These are phyloP conservation scores for Cucumis hystrix DNA, from an alignment of 306 rosid species.

Conservation along the genomic window DNA sequence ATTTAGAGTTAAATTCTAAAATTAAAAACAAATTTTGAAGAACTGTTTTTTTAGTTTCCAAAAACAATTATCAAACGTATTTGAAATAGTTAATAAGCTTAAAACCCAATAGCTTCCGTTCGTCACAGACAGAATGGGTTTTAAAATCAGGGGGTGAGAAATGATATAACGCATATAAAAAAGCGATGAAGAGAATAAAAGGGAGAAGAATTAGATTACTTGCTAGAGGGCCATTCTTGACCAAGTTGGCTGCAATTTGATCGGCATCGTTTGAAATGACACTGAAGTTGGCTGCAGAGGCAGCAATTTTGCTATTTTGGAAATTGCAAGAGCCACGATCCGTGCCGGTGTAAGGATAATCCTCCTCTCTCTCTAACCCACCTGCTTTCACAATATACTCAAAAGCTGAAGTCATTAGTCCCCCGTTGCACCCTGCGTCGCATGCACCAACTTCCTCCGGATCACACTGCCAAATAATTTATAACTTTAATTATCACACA, in stretches of 20 bases:
- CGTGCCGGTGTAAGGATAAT: conserved; percentile 77
- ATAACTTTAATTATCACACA: neutral
- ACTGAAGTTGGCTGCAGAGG: conserved; percentile 66
- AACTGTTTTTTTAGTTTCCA: no score
- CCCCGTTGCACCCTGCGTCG: conserved; percentile 83
- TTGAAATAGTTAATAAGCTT: no score
- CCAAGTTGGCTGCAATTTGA: conserved; percentile 89
- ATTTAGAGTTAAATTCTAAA: no score
- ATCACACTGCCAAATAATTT: conserved; percentile 54
- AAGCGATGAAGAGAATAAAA: neutral
- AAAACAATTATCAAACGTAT: no score
- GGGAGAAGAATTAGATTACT: conserved; percentile 22
- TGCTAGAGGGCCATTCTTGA: conserved; percentile 86
- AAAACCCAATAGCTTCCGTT: neutral
- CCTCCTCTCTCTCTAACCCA: conserved; percentile 59
- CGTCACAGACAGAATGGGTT: neutral
- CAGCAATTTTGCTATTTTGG: conserved; percentile 52
- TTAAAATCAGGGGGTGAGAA: neutral
- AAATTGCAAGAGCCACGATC: conserved; percentile 77
- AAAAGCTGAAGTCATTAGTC: conserved; percentile 80
- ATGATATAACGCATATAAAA: neutral
- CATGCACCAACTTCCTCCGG: conserved; percentile 62
- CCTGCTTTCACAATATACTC: conserved; percentile 79
- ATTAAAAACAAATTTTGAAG: no score
- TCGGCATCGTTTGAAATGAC: conserved; percentile 75